Conservation (phyloP, 208 protist species). For the Crithidia sp. region DNA sequence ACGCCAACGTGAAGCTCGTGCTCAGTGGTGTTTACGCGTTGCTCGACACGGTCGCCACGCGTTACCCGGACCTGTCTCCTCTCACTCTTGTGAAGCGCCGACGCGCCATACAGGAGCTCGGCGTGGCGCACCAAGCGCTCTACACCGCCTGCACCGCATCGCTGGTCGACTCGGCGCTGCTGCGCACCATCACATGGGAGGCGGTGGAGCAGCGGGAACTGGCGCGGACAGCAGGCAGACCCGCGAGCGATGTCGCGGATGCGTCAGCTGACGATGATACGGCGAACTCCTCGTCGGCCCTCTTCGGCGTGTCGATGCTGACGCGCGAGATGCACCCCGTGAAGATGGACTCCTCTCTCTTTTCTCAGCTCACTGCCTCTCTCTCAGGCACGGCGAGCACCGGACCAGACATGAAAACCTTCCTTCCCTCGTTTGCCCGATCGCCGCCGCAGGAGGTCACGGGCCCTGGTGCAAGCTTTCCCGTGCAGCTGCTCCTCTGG, state of each 20-base stretch:
- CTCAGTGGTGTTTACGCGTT: conserved; percentile 41
- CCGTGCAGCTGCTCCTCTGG: conserved; percentile 46
- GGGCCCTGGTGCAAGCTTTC: conserved; percentile 16
- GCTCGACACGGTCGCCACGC: conserved; percentile 37
- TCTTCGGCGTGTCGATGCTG: not conserved
- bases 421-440: not conserved
- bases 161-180: conserved; percentile 29
- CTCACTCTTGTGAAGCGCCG: conserved; percentile 32
- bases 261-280: not conserved
- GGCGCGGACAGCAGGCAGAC: not conserved
- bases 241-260: not conserved
- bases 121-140: conserved; percentile 31
- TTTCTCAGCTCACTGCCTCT: conserved; percentile 19
- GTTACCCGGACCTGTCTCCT: conserved; percentile 39
- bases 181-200: conserved; percentile 24
- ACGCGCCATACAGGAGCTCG: conserved; percentile 29
- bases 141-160: conserved; percentile 34
- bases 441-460: not conserved
- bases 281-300: not conserved
- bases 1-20: conserved; percentile 40
- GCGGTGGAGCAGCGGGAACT: not conserved
- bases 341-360: conserved; percentile 14
- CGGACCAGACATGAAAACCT: not conserved
- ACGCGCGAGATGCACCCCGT: conserved; percentile 17
- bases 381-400: not conserved